A percentile compares a stretch with the other conserved stretches of the same genome.
Conservation (phyloP, 495 filamentous ascomycete genomes). For the Penicillium cataractarum region DNA sequence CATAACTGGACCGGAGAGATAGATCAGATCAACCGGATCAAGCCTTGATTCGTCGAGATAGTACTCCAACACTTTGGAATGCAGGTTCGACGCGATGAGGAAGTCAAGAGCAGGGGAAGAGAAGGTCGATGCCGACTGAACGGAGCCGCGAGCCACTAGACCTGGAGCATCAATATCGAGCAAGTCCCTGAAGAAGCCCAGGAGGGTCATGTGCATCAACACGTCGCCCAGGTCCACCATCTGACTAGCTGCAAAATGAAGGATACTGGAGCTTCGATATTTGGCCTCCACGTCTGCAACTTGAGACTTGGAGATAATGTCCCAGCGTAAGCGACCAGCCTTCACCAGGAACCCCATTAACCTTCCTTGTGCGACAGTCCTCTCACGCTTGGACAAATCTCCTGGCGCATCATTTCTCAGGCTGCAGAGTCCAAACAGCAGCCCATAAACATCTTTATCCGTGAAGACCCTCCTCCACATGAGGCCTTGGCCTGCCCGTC, state of each 20-base stretch:
- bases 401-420: slow-evolving; percentile 43
- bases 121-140: slow-evolving; percentile 44
- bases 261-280: slow-evolving; percentile 60
- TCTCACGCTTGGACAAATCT: slow-evolving; percentile 60
- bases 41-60: slow-evolving; percentile 56
- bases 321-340: slow-evolving; percentile 66
- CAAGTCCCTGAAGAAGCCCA: slow-evolving; percentile 75
- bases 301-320: slow-evolving; percentile 59
- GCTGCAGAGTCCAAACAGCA: slow-evolving; percentile 66
- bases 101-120: slow-evolving; percentile 61
- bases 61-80: slow-evolving; percentile 51
- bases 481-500: slow-evolving; percentile 61
- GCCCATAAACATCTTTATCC: slow-evolving; percentile 65
- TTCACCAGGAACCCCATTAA: slow-evolving; percentile 71
- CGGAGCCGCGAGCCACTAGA: slow-evolving; percentile 35
- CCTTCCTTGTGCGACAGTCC: slow-evolving; percentile 77
- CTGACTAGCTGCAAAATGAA: slow-evolving; percentile 71
- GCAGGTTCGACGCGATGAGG: slow-evolving; percentile 54
- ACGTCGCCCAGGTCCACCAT: slow-evolving; percentile 79
- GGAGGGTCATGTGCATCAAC: slow-evolving; percentile 77
- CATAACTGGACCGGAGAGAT: slow-evolving; percentile 57
- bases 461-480: slow-evolving; percentile 75
- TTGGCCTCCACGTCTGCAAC: slow-evolving; percentile 61
- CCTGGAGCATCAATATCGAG: slow-evolving; percentile 52
- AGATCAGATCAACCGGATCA: slow-evolving; percentile 54